Evolutionary conservation across 768 basidiomycete genomes (phyloP).

Genomic region (Boletus patriciae): DNA sequence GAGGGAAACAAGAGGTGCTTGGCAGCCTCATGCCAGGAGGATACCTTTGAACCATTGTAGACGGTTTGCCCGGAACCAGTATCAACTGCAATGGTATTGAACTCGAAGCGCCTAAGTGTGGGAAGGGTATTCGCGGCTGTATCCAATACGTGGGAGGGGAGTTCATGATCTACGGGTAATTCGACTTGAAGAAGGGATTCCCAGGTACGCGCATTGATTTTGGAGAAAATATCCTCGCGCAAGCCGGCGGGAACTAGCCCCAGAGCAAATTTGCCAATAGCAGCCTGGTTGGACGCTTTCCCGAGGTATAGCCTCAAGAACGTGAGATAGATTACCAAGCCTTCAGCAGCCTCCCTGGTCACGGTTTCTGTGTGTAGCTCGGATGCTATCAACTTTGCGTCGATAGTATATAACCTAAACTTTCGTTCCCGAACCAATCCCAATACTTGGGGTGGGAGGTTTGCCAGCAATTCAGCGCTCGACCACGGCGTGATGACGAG

Average conservation of each 20-base stretch:
- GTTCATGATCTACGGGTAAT: constrained; percentile 30
- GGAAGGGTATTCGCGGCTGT: constrained; percentile 24
- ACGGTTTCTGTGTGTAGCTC: constrained; percentile 28
- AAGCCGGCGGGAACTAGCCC: constrained; percentile 46
- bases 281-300: constrained; percentile 51
- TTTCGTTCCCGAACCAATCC: constrained; percentile 47
- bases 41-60: constrained; percentile 58
- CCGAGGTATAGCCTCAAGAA: constrained; percentile 86
- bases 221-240: constrained; percentile 42
- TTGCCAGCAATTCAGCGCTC: constrained; percentile 66
- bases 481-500: constrained; percentile 79
- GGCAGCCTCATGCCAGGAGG: constrained; percentile 83
- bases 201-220: constrained; percentile 64
- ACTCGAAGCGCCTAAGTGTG: constrained; percentile 57
- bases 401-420: constrained; percentile 58
- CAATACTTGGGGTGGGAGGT: constrained; percentile 52
- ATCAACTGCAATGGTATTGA: constrained; percentile 74
- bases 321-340: constrained; percentile 67
- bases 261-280: constrained; percentile 53
- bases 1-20: constrained; percentile 88
- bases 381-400: constrained; percentile 54
- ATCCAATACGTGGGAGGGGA: constrained; percentile 18
- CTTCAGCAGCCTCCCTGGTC: constrained; percentile 46
- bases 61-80: constrained; percentile 55
- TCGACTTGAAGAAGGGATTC: constrained; percentile 60